Base-by-base conservation (phyloP, 768 basidiomycete species). In the Vararia minispora region DNA sequence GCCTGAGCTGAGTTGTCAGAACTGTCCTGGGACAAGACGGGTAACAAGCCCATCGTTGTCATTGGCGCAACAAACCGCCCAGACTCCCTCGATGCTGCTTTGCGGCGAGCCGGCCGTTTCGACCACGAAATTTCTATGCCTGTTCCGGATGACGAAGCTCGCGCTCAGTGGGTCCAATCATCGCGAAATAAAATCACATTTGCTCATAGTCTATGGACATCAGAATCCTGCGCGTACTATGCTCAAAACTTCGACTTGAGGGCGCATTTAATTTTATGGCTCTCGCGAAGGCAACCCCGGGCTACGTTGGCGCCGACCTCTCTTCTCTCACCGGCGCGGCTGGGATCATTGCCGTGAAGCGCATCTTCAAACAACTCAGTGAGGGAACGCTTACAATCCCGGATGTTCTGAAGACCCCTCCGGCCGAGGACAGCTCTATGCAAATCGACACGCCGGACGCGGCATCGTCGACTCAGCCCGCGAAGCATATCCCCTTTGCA, bases 111-210 rank as follows among this genome's bases (percentile, higher is more conserved):
- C 5, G 95, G 95, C 5, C 65, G 95, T 24, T 99, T 99, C 44
- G 95, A 98, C 54, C 88, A 92, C 48, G 95, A 99, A 60, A 97
- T 99, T 35, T 83, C 86, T 35, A 91, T 98, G 86, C 86, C 86
- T 10, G 94, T 99, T 3, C 95, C 95, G 2, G 89, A 92, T 49
- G 84, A 95, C 44, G 78, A 78, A 39, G 91, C 82, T 0, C 68
- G 95, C 40, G 81, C 83, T 45, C 83, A 91, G 94, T 97, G 40
- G 48, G 80, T 64, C 8, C 1, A 5, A 18, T 35, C 32, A 2
- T 32, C 37, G 2, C 37, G 20, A 14, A 30, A 20, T 13, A 2
- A 13, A 18, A 43, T 18, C 13, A 8, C 30, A 35, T 14, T 30
- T n/a, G 29, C 32, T 25, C 16, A 21, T 21, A 32, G 21, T 24